Base-by-base conservation (phyloP, 2,329 filamentous ascomycete species). In the Didymella lethalis region DNA sequence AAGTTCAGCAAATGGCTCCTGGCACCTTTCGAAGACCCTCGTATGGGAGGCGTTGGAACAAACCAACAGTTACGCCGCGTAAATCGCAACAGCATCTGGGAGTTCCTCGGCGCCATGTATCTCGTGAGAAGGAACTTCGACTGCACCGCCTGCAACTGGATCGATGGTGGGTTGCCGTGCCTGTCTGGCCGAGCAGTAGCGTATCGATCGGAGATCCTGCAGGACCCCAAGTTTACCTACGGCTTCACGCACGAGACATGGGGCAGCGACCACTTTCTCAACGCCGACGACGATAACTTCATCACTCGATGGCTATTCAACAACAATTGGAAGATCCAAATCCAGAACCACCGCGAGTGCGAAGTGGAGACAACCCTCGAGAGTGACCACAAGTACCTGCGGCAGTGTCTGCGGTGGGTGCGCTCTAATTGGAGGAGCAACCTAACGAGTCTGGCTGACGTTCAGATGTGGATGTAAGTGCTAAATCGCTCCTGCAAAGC, bases 391-490 rank as follows among this genome's bases (percentile, higher is more conserved):
- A 96, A 93, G 73, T 98, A 96, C 74, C 82, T 98, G 64, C 94
- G 92, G 75, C 94, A 98, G 79, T 98, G 94, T 79, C 87, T 94
- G 46, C 87, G 94, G 47, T 98, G 94, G 94, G 93, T 95, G 43
- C 88, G 94, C 72, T 97, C 93, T 83, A 98, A 98, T 79, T 98
- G 94, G 94, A 86, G 94, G 74, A 97, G 93, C 82, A 98, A 98
- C 78, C 89, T 92, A 78, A 97, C 92, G 51, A 97, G 92, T 77
- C 84, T 97, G 64, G 86, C 87, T 64, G 94, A 97, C 79, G 83
- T 90, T 74, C 86, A 92, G 73, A 91, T 97, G 72, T 92, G 91
- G 88, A 88, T 81, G 93, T 97, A 85, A 89, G 92, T 76, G 41
- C 50, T 59, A 41, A 59, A 59, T 54, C 18, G 40, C 56, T 54